These are phyloP conservation scores for Cenococcum geophilum DNA, from an alignment of 495 filamentous ascomycete species.

Conservation along the genomic window DNA sequence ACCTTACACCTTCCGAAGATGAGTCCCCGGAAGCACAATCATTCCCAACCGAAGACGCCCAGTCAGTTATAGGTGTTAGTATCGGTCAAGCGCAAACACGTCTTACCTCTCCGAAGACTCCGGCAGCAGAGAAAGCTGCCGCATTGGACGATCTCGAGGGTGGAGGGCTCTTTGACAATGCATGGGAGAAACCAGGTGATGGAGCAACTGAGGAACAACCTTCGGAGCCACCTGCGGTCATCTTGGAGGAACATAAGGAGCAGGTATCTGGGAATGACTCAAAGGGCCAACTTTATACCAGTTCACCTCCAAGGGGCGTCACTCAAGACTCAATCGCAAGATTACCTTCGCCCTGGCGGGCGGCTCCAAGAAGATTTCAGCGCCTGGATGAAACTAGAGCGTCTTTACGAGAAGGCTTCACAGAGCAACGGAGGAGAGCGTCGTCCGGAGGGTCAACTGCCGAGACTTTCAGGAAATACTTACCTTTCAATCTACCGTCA, in stretches of 20 bases:
- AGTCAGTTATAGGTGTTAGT: conserved; percentile 67
- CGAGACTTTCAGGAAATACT: conserved; percentile 25
- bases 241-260: conserved; percentile 5
- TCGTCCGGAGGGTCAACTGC: conserved; percentile 20
- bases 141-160: conserved; percentile 56
- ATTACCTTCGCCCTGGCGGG: conserved; percentile 50
- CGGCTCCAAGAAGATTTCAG: conserved; percentile 40
- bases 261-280: not conserved
- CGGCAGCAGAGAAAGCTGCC: conserved; percentile 67
- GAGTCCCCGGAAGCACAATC: conserved; percentile 23
- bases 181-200: conserved; percentile 13
- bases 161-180: conserved; percentile 33
- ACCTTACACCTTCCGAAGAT: conserved; percentile 30
- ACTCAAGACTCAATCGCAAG: conserved; percentile 23
- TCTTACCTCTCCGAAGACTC: conserved; percentile 63
- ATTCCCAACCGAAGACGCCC: conserved; percentile 46
- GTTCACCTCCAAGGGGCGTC: conserved; percentile 13
- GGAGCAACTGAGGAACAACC: conserved; percentile 15
- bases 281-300: not conserved
- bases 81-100: conserved; percentile 67
- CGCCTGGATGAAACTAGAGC: conserved; percentile 18
- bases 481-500: conserved; percentile 27
- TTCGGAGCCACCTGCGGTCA: not conserved
- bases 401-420: conserved; percentile 31
- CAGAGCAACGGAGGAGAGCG: conserved; percentile 27